Evolutionary conservation across 2,329 filamentous ascomycete species (phyloP), one percentile per base, ranked within the genome.

Genomic region (Ascochyta viciae-villosae): DNA sequence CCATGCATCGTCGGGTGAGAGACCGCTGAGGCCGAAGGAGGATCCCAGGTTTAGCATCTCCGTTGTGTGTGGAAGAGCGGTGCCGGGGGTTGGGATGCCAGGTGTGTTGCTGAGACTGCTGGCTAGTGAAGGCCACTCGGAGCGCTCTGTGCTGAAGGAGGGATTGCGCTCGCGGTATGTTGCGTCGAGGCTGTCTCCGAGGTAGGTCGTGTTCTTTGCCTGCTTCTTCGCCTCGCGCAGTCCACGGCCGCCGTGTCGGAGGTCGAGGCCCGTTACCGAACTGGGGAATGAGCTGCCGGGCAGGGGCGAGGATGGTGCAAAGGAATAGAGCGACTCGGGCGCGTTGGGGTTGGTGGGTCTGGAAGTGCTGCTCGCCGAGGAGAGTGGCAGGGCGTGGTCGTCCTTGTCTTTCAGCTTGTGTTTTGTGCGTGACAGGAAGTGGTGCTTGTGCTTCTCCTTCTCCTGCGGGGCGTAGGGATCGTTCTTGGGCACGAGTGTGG

Each of bases 361-460:
- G 1, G 90, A 92, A 67, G 91, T 93, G 74, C 89, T 92, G 57
- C 87, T 85, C 2, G 89, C 89, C 3, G 90, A 92, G 0, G 89
- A 92, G 3, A 93, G 77, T 2, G 89, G 88, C 3, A 92, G 80
- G 64, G 88, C 84, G 60, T 78, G 73, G 10, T 92, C 90, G 61
- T 91, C 88, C 74, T 89, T 89, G 66, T 84, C 84, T 61, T 84
- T 87, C 54, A 91, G 79, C 73, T 92, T 93, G 68, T 92, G 85
- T 70, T 92, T 93, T 70, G 91, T 89, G 35, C 90, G 82, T 7
- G 89, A 91, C 49, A 94, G 73, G 63, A 94, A 93, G 68, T 93
- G 87, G 65, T 92, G 90, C 63, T 89, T 90, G 77, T 80, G 78
- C 64, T 89, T 90, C 66, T 90, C 87, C 76, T 90, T 90, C 55